Conservation (phyloP, 148 eudicot genomes). For the Diospyros kaki region DNA sequence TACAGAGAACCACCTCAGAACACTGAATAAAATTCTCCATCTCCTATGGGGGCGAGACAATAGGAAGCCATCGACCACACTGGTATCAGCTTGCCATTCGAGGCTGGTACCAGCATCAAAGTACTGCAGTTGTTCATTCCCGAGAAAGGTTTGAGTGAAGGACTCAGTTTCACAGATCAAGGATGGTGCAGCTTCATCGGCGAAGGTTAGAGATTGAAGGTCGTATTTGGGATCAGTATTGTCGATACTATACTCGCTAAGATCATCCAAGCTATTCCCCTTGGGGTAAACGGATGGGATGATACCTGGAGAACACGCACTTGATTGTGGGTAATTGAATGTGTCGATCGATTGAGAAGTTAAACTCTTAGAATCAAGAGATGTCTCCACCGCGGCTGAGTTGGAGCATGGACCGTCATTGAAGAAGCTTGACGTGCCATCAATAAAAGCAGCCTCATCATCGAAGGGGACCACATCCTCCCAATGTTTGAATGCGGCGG, state of each 20-base stretch:
- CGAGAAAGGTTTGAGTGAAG: slow-evolving; percentile 35
- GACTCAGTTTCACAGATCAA: slow-evolving; percentile 44
- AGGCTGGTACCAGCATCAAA: slow-evolving; percentile 42
- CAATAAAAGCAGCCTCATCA: slow-evolving; percentile 52
- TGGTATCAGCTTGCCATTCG: slow-evolving; percentile 39
- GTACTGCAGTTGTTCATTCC: slow-evolving; percentile 37
- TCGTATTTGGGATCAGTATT: slow-evolving; percentile 42
- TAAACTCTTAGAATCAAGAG: slow-evolving; percentile 31
- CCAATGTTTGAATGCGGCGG: slow-evolving; percentile 61
- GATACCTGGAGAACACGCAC: slow-evolving; percentile 45
- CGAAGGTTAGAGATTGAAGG: slow-evolving; percentile 30
- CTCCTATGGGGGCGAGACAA: slow-evolving; percentile 37
- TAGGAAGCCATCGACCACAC: slow-evolving; percentile 29
- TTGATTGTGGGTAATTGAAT: slow-evolving; percentile 31
- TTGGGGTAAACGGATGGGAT: slow-evolving; percentile 58
- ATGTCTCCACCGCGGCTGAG: slow-evolving; percentile 27
- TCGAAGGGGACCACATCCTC: slow-evolving; percentile 60
- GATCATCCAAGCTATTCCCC: slow-evolving; percentile 51
- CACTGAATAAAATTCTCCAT: slow-evolving; percentile 57
- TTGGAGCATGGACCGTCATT: slow-evolving; percentile 21
- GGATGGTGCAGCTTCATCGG: slow-evolving; percentile 30
- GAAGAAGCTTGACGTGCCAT: slow-evolving; percentile 27
- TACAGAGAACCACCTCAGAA: slow-evolving; percentile 45
- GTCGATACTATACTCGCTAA: slow-evolving; percentile 37
- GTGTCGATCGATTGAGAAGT: slow-evolving; percentile 27